A percentile compares a stretch with the other conserved stretches of the same genome.
phyloP scores from a whole-genome alignment of 2,329 filamentous ascomycete species.

The Periglandula ipomoeae region DNA sequence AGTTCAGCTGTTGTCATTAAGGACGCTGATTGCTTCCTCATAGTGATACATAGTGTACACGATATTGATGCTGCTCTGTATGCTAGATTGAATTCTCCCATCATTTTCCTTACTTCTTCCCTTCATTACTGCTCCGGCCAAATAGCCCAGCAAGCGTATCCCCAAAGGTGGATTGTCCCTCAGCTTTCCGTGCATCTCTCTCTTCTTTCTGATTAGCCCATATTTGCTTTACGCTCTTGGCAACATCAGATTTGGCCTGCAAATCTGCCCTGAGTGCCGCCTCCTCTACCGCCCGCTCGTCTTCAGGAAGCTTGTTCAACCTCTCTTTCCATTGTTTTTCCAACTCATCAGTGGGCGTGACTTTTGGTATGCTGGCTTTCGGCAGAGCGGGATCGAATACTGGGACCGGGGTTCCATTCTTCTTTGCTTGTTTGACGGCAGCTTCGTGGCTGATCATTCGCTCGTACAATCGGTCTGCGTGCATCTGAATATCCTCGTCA shows the following conservation, averaged over 20 bases:
- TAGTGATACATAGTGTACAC: neutral
- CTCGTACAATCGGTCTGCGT: slow-evolving; percentile 84
- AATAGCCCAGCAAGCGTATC: slow-evolving; percentile 22
- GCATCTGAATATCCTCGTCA: slow-evolving; percentile 89
- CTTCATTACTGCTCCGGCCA: slow-evolving; percentile 17
- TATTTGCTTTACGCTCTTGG: slow-evolving; percentile 43
- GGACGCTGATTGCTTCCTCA: no score
- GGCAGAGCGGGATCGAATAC: slow-evolving; percentile 49
- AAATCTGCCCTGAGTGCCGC: slow-evolving; percentile 54
- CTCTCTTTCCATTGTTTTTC: slow-evolving; percentile 43
- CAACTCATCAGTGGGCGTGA: slow-evolving; percentile 33
- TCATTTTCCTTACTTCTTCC: neutral
- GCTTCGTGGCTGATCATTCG: slow-evolving; percentile 77
- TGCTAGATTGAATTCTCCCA: neutral
- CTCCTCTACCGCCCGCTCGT: slow-evolving; percentile 53
- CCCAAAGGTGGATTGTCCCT: slow-evolving; percentile 21
- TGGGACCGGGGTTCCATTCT: slow-evolving; percentile 48
- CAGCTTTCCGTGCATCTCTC: slow-evolving; percentile 34
- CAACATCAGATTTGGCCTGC: slow-evolving; percentile 50
- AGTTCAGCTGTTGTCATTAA: no score
- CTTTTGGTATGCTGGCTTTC: slow-evolving; percentile 14
- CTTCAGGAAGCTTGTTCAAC: slow-evolving; percentile 47
- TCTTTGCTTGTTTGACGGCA: slow-evolving; percentile 59
- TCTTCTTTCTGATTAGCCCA: slow-evolving; percentile 48
- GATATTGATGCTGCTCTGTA: neutral